Base-by-base conservation (phyloP, 345 rosid species). In the Odontarrhena argentea region DNA sequence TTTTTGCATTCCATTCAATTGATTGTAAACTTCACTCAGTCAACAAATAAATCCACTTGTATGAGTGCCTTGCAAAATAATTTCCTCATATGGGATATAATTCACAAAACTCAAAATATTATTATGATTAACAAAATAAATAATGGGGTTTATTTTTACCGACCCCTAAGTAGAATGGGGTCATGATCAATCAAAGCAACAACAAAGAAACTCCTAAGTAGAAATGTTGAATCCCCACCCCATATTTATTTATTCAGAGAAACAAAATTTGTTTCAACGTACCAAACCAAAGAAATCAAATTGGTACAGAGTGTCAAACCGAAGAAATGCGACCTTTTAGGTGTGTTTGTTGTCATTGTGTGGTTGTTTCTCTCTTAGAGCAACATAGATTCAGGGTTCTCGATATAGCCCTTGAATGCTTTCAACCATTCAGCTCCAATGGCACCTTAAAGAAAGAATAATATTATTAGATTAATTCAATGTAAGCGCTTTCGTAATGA, bases 341-440 rank as follows among this genome's bases (percentile, higher is more conserved):
- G 68, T 54, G 63, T 45, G 36, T 5, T 4, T 40, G 5, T 65
- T 49, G 30, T 14, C 35, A 35, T 15, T 37, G 50, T 9, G 54
- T 43, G 54, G 9, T 32, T 34, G 38, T 5, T 45, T 56, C 35
- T 67, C 38, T 32, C 34, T 80, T 74, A 94, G 25, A 91, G 93
- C 76, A 94, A 77, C 99, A 91, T 94, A 4, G 97, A 85, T 79
- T 85, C 92, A 6, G 99, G 97, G 71, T 87, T 91, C 83, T 94
- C 99, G 4, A 87, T 79, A 86, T 86, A 94, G 7, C 92, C 88
- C 24, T 91, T 91, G 78, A 94, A 94, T 55, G 96, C 93, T 78
- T 91, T 94, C 75, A 91, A 76, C 97, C 96, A 94, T 74, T 88
- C 99, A 1, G 99, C 99, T 49, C 99, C 99, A 12, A 91, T 68